Evolutionary conservation across 805 yeast genomes (phyloP), one percentile per base, ranked within the genome.

Genomic region (Lachancea quebecensis): DNA sequence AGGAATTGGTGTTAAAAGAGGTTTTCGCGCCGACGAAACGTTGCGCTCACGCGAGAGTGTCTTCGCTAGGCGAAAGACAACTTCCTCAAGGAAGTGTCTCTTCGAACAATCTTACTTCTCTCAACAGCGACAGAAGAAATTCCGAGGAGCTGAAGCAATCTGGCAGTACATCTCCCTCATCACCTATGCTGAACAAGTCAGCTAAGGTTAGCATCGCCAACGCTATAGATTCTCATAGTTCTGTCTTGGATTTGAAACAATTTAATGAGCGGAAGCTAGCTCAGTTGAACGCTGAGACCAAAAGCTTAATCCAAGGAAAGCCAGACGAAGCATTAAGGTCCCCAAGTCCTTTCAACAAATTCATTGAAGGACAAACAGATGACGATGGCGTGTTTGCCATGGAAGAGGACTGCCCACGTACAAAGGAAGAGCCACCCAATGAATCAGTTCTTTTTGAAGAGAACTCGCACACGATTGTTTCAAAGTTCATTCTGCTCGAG

Each of bases 401-500:
- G 54, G 56, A 53, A 30, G 55, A 48, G 16, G 52, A 52, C 15
- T n/a, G 35, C 16, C 33, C 16, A 14, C 47, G 41, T 7, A 15
- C 38, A 33, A 40, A 35, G 32, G 42, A 35, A 18, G 41, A 17
- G 39, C 43, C 50, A 17, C 29, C 44, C 29, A 50, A 53, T 28
- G 62, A 58, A 16, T 54, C 56, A 4, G 49, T 57, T 1, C 46
- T 54, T 6, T 54, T 51, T 34, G 61, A 57, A 39, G 59, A 57
- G 17, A 56, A 50, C 2, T 50, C 60, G 2, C 61, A 56, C 38
- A 57, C 66, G 1, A 57, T 63, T 35, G 69, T 65, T 2, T 59
- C 65, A 1, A 72, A 95, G 50, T 93, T 89, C 60, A 82, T 93
- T 33, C 65, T 93, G 9, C 70, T 93, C 41, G 99, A 95, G 60